These are phyloP conservation scores for Scutellaria barbata DNA, from an alignment of 257 asterid species.

Conservation along the genomic window DNA sequence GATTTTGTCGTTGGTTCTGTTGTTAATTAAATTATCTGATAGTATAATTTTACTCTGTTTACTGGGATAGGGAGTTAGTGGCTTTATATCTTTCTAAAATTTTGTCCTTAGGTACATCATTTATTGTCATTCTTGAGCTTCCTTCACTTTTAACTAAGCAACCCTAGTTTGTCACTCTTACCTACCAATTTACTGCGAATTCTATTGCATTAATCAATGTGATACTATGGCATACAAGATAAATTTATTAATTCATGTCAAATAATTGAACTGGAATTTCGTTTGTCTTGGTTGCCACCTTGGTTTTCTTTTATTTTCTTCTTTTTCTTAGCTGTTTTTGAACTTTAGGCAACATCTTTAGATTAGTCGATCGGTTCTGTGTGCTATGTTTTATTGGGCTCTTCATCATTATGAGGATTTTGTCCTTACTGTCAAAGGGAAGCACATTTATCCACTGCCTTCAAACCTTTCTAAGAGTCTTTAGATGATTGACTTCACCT, in stretches of 20 bases:
- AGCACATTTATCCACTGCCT: background rate
- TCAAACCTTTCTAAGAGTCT: background rate
- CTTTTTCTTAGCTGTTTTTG: background rate
- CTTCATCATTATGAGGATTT: conserved; percentile 10
- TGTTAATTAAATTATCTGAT: background rate
- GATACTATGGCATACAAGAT: background rate
- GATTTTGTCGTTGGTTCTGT: background rate
- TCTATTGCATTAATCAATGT: background rate
- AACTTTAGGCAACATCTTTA: background rate
- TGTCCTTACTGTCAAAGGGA: conserved; percentile 11
- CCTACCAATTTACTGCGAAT: background rate
- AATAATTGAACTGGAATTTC: background rate
- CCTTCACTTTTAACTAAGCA: conserved; percentile 9
- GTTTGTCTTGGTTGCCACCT: background rate
- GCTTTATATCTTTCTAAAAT: background rate
- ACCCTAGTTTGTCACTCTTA: background rate
- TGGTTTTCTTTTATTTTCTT: background rate
- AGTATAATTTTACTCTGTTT: conserved; percentile 13
- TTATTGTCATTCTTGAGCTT: conserved; percentile 4
- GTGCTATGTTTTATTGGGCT: background rate
- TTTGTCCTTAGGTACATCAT: background rate
- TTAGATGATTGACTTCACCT: background rate
- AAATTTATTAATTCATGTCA: background rate
- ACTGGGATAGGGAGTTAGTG: conserved; percentile 5
- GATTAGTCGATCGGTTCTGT: background rate